Evolutionary conservation across 805 yeast species (phyloP).

Genomic region (Grigorovia humatica): DNA sequence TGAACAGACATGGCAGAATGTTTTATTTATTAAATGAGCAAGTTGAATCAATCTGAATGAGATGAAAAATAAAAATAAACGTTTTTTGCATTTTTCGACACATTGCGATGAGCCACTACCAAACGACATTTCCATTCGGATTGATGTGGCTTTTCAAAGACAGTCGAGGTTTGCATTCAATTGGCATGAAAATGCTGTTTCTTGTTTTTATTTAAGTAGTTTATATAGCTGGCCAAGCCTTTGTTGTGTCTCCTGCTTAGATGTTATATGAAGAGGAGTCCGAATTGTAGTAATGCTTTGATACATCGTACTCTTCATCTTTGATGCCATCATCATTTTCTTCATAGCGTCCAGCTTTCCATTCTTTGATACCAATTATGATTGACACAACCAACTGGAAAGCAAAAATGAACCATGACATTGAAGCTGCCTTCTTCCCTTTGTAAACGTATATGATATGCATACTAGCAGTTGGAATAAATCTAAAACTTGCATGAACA

Average conservation of each 20-base stretch:
- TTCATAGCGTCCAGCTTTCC: slow-evolving; percentile 24
- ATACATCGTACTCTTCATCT: neutral
- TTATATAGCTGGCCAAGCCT: no score
- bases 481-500: slow-evolving; percentile 32
- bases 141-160: no score
- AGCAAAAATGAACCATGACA: slow-evolving; percentile 53
- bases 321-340: neutral
- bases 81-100: no score
- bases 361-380: slow-evolving; percentile 28
- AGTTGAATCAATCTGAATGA: no score
- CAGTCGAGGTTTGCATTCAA: no score
- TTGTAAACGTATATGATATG: slow-evolving; percentile 33
- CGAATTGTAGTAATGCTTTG: neutral
- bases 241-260: neutral
- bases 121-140: no score
- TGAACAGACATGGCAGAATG: slow-evolving; percentile 1
- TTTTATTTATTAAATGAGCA: no score
- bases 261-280: slow-evolving; percentile 8
- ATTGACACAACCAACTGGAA: slow-evolving; percentile 35
- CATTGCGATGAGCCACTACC: no score
- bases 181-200: no score
- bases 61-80: neutral
- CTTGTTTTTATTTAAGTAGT: no score
- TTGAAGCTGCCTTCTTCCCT: slow-evolving; percentile 45
- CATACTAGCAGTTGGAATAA: slow-evolving; percentile 43